Evolutionary conservation across 2,329 filamentous ascomycete genomes (phyloP), one percentile per base, ranked within the genome.

Genomic region (Magnaporthiopsis incrustans): DNA sequence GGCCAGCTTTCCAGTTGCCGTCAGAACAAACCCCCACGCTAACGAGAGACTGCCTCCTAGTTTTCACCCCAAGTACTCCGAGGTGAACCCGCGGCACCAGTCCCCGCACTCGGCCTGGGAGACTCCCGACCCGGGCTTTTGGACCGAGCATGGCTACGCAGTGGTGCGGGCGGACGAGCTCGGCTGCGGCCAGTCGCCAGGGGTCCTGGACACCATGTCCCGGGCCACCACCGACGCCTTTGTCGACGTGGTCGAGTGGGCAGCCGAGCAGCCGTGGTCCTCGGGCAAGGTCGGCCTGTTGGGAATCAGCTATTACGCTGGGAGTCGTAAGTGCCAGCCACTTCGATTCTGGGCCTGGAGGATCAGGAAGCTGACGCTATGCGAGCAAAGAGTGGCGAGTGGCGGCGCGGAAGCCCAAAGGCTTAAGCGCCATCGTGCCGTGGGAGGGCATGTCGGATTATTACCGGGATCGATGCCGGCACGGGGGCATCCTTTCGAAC

Each of bases 401-500:
- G 0, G 81, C 80, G 0, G 79, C 80, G 2, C 75, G 78, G 1
- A 70, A 73, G 3, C 80, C 80, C 2, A 79, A 76, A 66, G 79
- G 79, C 0, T 68, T 82, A 1, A 73, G 77, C 0, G 79, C 78
- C 7, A 82, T 82, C 4, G 70, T 82, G 0, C 81, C 80, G 0
- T 82, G 74, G 81, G 81, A 84, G 70, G 81, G 81, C 33, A 81
- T 82, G 78, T 79, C 79, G 0, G 81, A 84, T 65, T 82, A 80
- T 67, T 84, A 83, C 69, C 73, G 81, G 0, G 85, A 88, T 66
- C 75, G 84, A 0, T 85, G 82, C 67, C 78, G 84, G 0, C 85
- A 88, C 65, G 85, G 85, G 0, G 85, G 85, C 0, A 88, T 88
- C 59, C 70, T 86, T 1, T 84, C 83, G 0, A 81, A 86, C 67